Conservation (phyloP, 495 filamentous ascomycete species). For the Tetracladium setigerum region DNA sequence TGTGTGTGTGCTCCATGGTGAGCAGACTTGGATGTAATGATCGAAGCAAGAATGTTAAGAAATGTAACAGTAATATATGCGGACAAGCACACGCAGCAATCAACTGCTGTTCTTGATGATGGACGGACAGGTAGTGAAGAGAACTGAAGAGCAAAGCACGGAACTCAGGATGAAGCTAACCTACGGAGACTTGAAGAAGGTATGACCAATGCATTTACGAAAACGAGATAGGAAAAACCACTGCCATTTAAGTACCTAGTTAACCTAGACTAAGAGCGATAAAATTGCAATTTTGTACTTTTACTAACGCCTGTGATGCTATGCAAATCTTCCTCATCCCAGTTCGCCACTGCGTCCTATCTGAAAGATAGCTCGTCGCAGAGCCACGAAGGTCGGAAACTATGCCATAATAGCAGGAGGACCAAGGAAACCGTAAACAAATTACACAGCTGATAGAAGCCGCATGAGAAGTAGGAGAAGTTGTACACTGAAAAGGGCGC, state of each 20-base stretch:
- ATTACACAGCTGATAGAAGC: constrained; percentile 20
- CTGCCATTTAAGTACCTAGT: constrained; percentile 9
- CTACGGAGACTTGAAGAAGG: neutral
- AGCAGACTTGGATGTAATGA: neutral
- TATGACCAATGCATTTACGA: neutral
- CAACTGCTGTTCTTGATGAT: neutral
- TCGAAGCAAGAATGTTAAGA: neutral
- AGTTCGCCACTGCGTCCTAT: constrained; percentile 17
- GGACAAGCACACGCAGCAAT: neutral
- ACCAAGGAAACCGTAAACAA: constrained; percentile 10
- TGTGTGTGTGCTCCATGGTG: constrained; percentile 13
- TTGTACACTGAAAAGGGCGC: constrained; percentile 16
- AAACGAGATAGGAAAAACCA: neutral
- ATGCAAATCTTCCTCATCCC: constrained; percentile 25
- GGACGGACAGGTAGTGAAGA: neutral
- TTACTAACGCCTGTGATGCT: constrained; percentile 22
- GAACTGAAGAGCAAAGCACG: neutral
- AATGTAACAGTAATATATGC: neutral
- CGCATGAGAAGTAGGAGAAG: constrained; percentile 21
- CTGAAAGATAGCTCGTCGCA: constrained; percentile 19
- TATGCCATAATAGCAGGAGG: constrained; percentile 12
- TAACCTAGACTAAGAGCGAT: constrained; percentile 2
- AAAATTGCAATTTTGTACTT: constrained; percentile 13
- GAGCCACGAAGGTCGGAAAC: constrained; percentile 23
- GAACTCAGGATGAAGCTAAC: no score